Evolutionary conservation across 2,329 filamentous ascomycete genomes (phyloP).

Genomic region (Colletotrichum sp.): DNA sequence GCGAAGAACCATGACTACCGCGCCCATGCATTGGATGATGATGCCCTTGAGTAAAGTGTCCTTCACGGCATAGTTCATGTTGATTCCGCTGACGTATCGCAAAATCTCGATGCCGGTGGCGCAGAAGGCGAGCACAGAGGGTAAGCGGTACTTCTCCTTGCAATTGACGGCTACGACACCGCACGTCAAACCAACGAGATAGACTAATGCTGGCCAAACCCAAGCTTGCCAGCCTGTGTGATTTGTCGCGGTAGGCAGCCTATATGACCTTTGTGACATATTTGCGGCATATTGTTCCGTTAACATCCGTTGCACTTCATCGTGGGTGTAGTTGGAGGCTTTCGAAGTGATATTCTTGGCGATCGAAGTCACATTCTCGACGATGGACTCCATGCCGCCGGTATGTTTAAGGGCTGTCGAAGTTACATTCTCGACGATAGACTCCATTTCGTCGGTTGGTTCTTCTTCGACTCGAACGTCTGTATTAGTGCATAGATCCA

Average conservation of each 20-base stretch:
- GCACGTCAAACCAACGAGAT: not conserved
- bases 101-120: not conserved
- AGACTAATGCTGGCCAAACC: not conserved
- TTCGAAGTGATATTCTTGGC: not conserved
- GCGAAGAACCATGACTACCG: constrained; percentile 7
- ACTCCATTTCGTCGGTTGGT: not conserved
- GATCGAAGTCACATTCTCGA: not conserved
- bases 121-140: not conserved
- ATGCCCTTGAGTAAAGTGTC: not conserved
- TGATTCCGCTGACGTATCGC: not conserved
- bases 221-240: not conserved
- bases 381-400: not conserved
- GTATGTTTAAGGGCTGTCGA: not conserved
- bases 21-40: not conserved
- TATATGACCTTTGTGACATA: not conserved
- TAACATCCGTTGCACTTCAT: not conserved
- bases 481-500: not conserved
- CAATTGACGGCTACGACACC: not conserved
- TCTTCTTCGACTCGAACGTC: not conserved
- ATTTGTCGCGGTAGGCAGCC: not conserved
- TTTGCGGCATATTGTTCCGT: not conserved
- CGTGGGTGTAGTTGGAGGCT: not conserved
- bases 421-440: not conserved
- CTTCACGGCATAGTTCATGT: not conserved
- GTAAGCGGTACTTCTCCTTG: not conserved